Conservation (phyloP, 2,329 filamentous ascomycete species). For the Paecilomyces dactylethromorphus region DNA sequence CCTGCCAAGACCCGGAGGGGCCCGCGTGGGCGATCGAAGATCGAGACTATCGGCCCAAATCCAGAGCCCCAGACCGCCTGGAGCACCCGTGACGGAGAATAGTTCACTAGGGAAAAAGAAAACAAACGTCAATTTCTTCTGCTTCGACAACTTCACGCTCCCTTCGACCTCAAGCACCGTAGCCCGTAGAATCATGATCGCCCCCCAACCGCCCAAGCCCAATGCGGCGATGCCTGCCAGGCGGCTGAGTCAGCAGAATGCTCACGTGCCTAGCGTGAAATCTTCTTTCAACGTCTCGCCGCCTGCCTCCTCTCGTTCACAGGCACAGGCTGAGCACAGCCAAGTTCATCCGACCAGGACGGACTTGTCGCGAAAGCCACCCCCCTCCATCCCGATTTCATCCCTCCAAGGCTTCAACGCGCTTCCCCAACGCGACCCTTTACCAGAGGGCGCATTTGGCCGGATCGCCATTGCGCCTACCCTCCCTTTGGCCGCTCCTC, state of each 20-base stretch:
- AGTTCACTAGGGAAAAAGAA: background rate
- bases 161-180: slow-evolving; percentile 3
- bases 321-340: slow-evolving; percentile 22
- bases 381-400: slow-evolving; percentile 33
- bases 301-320: slow-evolving; percentile 25
- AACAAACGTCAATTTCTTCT: background rate
- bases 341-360: slow-evolving; percentile 29
- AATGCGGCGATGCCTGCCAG: background rate
- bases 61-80: slow-evolving; percentile 10
- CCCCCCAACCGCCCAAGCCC: background rate
- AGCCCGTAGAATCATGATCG: background rate
- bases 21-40: slow-evolving; percentile 13
- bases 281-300: slow-evolving; percentile 26
- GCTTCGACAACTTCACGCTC: slow-evolving; percentile 7
- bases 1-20: slow-evolving; percentile 9
- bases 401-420: slow-evolving; percentile 26
- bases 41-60: slow-evolving; percentile 13
- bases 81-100: background rate
- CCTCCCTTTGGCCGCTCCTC: slow-evolving; percentile 11
- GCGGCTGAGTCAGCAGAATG: slow-evolving; percentile 16
- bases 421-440: slow-evolving; percentile 22
- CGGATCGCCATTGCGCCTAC: slow-evolving; percentile 11
- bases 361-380: slow-evolving; percentile 30
- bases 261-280: slow-evolving; percentile 22
- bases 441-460: slow-evolving; percentile 13